Evolutionary conservation across 257 asterid species (phyloP).

Genomic region (Solanum paucissectum): DNA sequence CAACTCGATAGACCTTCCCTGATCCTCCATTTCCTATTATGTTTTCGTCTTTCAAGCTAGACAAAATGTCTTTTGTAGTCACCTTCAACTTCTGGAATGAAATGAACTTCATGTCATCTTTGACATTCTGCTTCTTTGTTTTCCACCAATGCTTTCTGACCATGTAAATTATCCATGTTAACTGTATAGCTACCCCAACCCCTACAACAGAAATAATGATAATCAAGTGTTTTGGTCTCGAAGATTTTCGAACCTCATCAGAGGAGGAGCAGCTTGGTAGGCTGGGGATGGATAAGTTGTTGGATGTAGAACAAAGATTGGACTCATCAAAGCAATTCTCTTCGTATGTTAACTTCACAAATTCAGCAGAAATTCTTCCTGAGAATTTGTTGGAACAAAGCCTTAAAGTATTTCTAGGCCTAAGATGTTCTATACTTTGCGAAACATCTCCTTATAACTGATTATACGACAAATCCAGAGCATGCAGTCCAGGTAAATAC

Average conservation of each 20-base stretch:
- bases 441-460: conserved; percentile 15
- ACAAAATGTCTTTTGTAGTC: conserved; percentile 24
- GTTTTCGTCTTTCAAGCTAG: conserved; percentile 33
- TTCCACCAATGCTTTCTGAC: conserved; percentile 37
- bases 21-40: conserved; percentile 54
- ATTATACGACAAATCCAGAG: conserved; percentile 27
- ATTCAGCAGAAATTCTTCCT: conserved; percentile 17
- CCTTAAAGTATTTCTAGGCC: not conserved
- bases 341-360: conserved; percentile 1
- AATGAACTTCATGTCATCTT: conserved; percentile 54
- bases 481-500: not conserved
- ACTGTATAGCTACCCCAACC: not conserved
- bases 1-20: conserved; percentile 39
- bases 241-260: not conserved
- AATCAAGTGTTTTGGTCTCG: not conserved
- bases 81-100: conserved; percentile 52
- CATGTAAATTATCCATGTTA: conserved; percentile 17
- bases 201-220: not conserved
- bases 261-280: not conserved
- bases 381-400: conserved; percentile 16
- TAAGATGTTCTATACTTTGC: not conserved
- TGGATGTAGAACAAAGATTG: conserved; percentile 15
- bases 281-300: not conserved
- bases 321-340: conserved; percentile 14
- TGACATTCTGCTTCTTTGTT: conserved; percentile 25